phyloP scores from a whole-genome alignment of 2,329 filamentous ascomycete genomes.

The Pyricularia pennisetigena region DNA sequence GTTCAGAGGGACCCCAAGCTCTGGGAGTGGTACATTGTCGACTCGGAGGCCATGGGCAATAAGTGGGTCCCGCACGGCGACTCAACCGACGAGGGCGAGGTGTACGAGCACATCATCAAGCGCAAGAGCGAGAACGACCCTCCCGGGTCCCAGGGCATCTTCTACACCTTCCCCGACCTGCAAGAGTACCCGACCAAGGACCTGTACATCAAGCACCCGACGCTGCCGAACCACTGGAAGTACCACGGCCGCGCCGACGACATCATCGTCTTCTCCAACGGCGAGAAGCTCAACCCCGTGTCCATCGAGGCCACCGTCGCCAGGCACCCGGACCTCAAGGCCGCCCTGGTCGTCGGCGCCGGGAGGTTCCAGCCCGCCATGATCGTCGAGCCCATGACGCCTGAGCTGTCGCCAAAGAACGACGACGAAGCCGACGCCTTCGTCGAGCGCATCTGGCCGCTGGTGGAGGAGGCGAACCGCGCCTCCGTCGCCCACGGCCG shows the following conservation, averaged over 20 bases:
- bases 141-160: constrained; percentile 24
- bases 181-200: constrained; percentile 34
- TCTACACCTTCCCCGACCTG: constrained; percentile 28
- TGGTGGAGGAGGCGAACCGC: constrained; percentile 30
- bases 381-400: constrained; percentile 30
- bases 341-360: constrained; percentile 34
- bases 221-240: constrained; percentile 23
- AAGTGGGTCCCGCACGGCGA: constrained; percentile 24
- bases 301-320: constrained; percentile 29
- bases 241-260: constrained; percentile 28
- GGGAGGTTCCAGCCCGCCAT: constrained; percentile 35
- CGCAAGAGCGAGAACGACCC: constrained; percentile 26
- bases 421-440: constrained; percentile 18
- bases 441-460: constrained; percentile 32
- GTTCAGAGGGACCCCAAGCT: constrained; percentile 20
- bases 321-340: constrained; percentile 27
- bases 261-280: constrained; percentile 38
- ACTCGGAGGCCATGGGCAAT: constrained; percentile 28
- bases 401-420: constrained; percentile 13
- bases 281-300: constrained; percentile 40
- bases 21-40: constrained; percentile 33
- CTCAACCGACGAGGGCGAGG: constrained; percentile 14
- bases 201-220: constrained; percentile 29
- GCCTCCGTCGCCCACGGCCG: constrained; percentile 34
- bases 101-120: constrained; percentile 27